Base-by-base conservation (phyloP, 2,329 filamentous ascomycete genomes). In the Penicillium digitatum region DNA sequence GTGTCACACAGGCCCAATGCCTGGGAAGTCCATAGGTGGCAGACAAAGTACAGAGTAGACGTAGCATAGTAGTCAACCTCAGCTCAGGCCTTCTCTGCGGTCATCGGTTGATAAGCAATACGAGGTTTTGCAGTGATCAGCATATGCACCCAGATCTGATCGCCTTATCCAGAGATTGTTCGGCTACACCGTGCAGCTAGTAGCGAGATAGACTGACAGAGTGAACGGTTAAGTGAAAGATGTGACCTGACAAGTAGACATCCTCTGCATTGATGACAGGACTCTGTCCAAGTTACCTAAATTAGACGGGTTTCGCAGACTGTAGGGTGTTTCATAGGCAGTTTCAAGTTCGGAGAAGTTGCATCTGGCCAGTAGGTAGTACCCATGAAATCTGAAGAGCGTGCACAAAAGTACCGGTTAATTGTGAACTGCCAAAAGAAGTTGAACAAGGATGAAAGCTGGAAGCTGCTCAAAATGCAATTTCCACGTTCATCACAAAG, bases 1-100 rank as follows among this genome's bases (percentile, higher is more conserved):
- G 14, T 14, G 57, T 62, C 43, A 56, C 58, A 60, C 55, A 44
- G 24, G 10, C 34, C n/a, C 20, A 12, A 34, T 35, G 12, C 20
- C 20, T 51, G 8, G 14, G 12, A 46, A 14, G 14, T 6, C 18
- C 31, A 7, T 45, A 3, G 11, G 40, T 18, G 7, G 7, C 31
- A 43, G 29, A 37, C 9, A 14, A 52, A 16, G 24, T 24, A 31
- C n/a, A 14, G 31, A 20, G 18, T 29, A 24, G 5, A 50, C 35
- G 24, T 48, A 12, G 20, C 12, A 24, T 18, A 32, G 11, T 48
- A 20, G 20, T 39, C 32, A 11, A 12, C 27, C 7, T 37, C 11
- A 35, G 26, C 10, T 34, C n/a, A 27, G 22, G 10, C n/a, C 5
- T 31, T 50, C 32, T 29, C 35, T 35, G 48, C 31, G 40, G 52